Base-by-base conservation (phyloP, 805 yeast species). In the Kuraishia ogatae region DNA sequence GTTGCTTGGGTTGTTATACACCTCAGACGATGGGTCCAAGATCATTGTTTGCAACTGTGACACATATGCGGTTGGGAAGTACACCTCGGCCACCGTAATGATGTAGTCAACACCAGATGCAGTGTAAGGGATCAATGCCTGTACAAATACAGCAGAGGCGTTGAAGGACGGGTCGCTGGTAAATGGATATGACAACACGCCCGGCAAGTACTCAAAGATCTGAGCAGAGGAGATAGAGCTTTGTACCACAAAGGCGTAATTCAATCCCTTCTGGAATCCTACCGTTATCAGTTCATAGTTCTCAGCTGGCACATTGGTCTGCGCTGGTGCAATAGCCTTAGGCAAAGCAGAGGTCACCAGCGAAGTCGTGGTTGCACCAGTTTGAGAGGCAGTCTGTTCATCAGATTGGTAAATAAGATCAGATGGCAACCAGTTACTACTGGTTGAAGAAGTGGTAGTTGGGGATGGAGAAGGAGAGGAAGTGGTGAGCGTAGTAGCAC, bases 31-130 rank as follows among this genome's bases (percentile, higher is more conserved):
- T 0, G 75, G 59, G 56, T 83, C 71, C 53, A 73, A 70, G 49
- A 93, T 68, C 46, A 75, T 68, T 19, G 69, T 69, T 56, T 80
- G 80, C 59, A 93, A 74, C 0, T 72, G 66, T 1, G 67, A 61
- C 19, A 88, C 77, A 29, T 77, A 70, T 13, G 69, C 66, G 11
- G 71, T 66, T 22, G 96, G 96, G 72, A 90, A 86, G 66, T 87
- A 90, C 55, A 89, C 86, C 66, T 87, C 87, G 6, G 97, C 98
- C 58, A 92, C 88, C 0, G 97, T 87, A 55, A 89, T 89, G 57
- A 90, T 79, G 68, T 89, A 93, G 51, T 74, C 74, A 52, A 75
- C 75, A 15, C 70, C 71, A 1, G 73, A 55, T 1, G 89, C 79
- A 19, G 84, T 77, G 65, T 83, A 87, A 46, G 98, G 98, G 57